A percentile compares a stretch with the other conserved stretches of the same genome.
These are phyloP conservation scores for Lepraria neglecta DNA, from an alignment of 495 filamentous ascomycete species.

Conservation along the genomic window DNA sequence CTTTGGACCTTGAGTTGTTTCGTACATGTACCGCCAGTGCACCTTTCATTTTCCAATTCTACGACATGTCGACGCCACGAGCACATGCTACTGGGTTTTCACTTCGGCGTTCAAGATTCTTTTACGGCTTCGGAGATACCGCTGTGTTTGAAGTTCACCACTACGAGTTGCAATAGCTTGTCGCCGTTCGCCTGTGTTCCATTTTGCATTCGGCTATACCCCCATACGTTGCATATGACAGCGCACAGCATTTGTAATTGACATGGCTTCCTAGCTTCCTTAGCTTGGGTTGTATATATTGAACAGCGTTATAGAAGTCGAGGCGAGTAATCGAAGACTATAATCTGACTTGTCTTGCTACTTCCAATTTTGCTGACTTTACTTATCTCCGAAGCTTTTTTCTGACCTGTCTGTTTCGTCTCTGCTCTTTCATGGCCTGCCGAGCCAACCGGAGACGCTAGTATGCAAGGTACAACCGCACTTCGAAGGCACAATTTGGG, in stretches of 20 bases:
- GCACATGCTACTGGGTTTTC: conserved; percentile 5
- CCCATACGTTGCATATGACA: conserved; percentile 14
- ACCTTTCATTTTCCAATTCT: neutral
- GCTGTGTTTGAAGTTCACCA: conserved; percentile 4
- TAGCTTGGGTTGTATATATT: conserved; percentile 17
- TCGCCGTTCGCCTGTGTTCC: conserved; percentile 4
- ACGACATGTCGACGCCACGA: conserved; percentile 1
- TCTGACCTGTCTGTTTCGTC: neutral
- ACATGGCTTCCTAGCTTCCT: conserved; percentile 16
- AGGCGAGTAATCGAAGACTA: neutral
- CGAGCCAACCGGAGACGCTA: too few relatives aligned
- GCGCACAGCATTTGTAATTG: conserved; percentile 5
- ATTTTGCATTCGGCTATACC: conserved; percentile 17
- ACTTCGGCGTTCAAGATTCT: conserved; percentile 14
- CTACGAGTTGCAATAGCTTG: conserved; percentile 6
- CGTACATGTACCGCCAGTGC: neutral
- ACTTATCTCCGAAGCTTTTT: neutral
- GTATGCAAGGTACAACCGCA: too few relatives aligned
- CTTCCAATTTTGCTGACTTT: neutral
- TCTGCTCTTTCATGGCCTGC: neutral
- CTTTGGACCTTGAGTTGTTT: conserved; percentile 14
- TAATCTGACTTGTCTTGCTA: neutral
- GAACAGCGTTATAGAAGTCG: neutral
- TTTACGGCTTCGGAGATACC: neutral
- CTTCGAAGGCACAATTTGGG: too few relatives aligned